Percentiles rank a stretch among this genome's conserved stretches.
phyloP scores from a whole-genome alignment of 2,329 filamentous ascomycete genomes.

The Exophiala xenobiotica region DNA sequence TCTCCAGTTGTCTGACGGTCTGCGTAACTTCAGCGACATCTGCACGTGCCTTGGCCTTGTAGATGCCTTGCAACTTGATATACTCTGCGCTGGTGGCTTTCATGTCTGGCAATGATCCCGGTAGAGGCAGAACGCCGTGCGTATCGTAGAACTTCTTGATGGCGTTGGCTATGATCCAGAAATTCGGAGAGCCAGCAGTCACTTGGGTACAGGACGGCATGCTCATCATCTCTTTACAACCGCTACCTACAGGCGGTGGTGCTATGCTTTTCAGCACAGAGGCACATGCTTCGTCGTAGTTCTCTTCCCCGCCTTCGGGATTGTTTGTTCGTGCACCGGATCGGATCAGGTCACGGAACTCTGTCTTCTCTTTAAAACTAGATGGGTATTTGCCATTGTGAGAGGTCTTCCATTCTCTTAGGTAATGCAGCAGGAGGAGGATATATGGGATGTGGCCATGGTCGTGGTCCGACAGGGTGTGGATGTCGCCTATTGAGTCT shows the following conservation, averaged over 20 bases:
- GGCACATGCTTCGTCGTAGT: conserved; percentile 87
- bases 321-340: conserved; percentile 68
- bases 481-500: conserved; percentile 63
- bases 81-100: conserved; percentile 91
- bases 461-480: conserved; percentile 70
- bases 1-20: conserved; percentile 59
- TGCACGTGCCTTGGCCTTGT: conserved; percentile 80
- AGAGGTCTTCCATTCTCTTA: conserved; percentile 73
- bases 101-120: conserved; percentile 92
- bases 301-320: conserved; percentile 87
- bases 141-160: conserved; percentile 73
- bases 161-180: conserved; percentile 87
- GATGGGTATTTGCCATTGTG: conserved; percentile 69
- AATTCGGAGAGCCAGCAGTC: conserved; percentile 56
- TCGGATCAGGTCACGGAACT: conserved; percentile 71
- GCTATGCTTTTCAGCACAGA: conserved; percentile 87
- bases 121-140: conserved; percentile 73
- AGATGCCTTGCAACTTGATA: conserved; percentile 85
- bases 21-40: conserved; percentile 74
- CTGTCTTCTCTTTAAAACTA: conserved; percentile 80
- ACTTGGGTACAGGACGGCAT: conserved; percentile 58
- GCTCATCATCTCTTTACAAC: conserved; percentile 75
- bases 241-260: conserved; percentile 63
- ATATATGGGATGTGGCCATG: conserved; percentile 92
- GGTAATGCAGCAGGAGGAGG: conserved; percentile 75